These are phyloP conservation scores for Astathelohania contejeani DNA, from an alignment of 371 early-diverging fungal genomes.

Conservation along the genomic window DNA sequence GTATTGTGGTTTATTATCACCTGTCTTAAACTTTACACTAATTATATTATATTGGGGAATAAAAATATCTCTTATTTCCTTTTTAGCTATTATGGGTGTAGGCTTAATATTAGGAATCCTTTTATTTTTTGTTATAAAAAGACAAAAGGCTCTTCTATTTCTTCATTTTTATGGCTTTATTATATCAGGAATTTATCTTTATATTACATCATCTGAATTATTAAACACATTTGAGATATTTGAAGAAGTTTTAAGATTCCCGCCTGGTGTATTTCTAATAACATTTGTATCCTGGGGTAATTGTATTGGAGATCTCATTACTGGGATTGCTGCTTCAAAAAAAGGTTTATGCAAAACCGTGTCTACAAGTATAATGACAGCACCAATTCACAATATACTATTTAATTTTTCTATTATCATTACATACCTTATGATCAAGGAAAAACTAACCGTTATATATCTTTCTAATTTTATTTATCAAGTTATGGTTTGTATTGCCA, in stretches of 20 bases:
- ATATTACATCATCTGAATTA: neutral
- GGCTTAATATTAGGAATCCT: neutral
- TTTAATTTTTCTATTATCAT: conserved; percentile 3
- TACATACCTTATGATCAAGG: neutral
- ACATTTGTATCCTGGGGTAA: conserved; percentile 5
- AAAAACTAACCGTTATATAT: neutral
- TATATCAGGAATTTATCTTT: conserved; percentile 1
- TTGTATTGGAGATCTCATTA: conserved; percentile 8
- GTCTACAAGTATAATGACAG: neutral
- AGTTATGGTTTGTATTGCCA: neutral
- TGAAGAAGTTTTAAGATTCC: neutral
- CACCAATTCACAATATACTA: conserved; percentile 9
- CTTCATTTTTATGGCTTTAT: neutral
- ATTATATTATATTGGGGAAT: neutral
- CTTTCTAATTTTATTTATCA: too few species aligned
- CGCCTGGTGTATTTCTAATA: neutral
- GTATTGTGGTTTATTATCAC: too few species aligned
- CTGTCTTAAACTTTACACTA: too few species aligned
- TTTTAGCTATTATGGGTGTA: neutral
- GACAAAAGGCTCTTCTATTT: neutral
- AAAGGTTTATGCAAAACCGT: conserved; percentile 3
- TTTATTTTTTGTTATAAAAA: neutral
- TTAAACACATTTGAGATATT: neutral
- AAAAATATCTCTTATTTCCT: neutral
- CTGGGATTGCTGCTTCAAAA: neutral